phyloP scores from a whole-genome alignment of 73 alveolate genomes.

The Urostyla sp. region DNA sequence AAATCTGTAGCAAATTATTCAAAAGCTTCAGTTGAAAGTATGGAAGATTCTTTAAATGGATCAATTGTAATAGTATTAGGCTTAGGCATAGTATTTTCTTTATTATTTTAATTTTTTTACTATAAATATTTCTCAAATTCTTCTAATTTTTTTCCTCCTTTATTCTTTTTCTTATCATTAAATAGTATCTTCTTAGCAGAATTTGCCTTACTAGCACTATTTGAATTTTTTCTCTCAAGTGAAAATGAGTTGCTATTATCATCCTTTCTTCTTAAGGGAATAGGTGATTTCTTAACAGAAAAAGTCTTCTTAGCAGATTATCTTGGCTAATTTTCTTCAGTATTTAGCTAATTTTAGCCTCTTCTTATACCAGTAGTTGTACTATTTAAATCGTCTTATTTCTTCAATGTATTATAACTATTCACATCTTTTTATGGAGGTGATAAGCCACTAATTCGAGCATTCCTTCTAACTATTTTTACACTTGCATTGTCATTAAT shows the following conservation, averaged over 20 bases:
- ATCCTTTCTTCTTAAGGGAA: constrained; percentile 36
- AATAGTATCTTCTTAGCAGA: no score
- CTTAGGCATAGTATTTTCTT: not conserved
- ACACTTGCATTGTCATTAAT: constrained; percentile 36
- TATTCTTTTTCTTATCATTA: not conserved
- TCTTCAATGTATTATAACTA: not conserved
- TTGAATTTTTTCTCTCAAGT: not conserved
- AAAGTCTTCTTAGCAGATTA: not conserved
- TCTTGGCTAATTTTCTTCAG: not conserved
- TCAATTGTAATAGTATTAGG: not conserved
- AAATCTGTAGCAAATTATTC: constrained; percentile 26
- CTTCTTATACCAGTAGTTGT: not conserved
- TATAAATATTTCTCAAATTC: constrained; percentile 32
- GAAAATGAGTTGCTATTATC: not conserved
- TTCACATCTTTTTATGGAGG: constrained; percentile 33
- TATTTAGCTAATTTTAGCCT: not conserved
- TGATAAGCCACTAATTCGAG: constrained; percentile 4
- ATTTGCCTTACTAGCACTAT: no score
- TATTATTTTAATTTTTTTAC: not conserved
- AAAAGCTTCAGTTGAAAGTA: not conserved
- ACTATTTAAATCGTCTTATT: not conserved
- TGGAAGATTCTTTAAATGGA: not conserved
- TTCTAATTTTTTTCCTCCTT: constrained; percentile 4
- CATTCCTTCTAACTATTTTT: constrained; percentile 4
- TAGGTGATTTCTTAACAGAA: constrained; percentile 17